Conservation (phyloP, 495 filamentous ascomycete species). For the Tirmania nivea region DNA sequence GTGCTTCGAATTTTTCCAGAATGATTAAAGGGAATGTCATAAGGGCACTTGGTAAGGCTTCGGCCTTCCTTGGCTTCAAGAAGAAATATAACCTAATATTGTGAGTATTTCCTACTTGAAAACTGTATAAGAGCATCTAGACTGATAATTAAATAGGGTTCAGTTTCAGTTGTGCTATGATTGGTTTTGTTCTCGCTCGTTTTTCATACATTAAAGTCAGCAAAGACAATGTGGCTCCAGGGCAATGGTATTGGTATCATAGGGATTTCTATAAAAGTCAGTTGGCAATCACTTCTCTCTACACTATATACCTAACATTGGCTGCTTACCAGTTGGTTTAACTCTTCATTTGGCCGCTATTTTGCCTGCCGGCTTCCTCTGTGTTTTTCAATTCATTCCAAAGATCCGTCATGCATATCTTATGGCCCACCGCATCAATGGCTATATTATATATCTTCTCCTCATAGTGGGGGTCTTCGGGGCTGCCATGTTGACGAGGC, state of each 20-base stretch:
- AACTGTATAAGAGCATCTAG: neutral
- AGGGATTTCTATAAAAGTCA: conserved; percentile 8
- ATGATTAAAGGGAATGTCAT: too few relatives aligned
- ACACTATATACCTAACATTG: neutral
- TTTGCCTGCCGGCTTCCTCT: conserved; percentile 27
- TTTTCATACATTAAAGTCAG: conserved; percentile 23
- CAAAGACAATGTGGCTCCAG: conserved; percentile 20
- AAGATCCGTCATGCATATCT: conserved; percentile 27
- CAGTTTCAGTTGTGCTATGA: conserved; percentile 17
- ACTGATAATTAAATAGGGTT: conserved; percentile 8
- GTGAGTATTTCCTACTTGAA: conserved; percentile 10
- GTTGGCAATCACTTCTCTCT: neutral
- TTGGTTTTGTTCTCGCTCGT: conserved; percentile 18
- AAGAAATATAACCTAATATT: conserved; percentile 24
- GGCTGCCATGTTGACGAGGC: conserved; percentile 26
- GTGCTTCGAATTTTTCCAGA: too few relatives aligned
- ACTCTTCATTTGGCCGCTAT: conserved; percentile 26
- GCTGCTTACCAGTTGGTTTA: conserved; percentile 24
- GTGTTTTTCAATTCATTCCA: conserved; percentile 30
- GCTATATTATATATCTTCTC: conserved; percentile 27
- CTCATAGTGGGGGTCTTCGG: conserved; percentile 21
- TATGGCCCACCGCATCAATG: conserved; percentile 31
- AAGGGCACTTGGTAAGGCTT: too few relatives aligned
- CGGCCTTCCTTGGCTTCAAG: conserved; percentile 24
- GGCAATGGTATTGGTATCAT: conserved; percentile 30